These are phyloP conservation scores for Massarina eburnea DNA, from an alignment of 2,329 filamentous ascomycete genomes.

Conservation along the genomic window DNA sequence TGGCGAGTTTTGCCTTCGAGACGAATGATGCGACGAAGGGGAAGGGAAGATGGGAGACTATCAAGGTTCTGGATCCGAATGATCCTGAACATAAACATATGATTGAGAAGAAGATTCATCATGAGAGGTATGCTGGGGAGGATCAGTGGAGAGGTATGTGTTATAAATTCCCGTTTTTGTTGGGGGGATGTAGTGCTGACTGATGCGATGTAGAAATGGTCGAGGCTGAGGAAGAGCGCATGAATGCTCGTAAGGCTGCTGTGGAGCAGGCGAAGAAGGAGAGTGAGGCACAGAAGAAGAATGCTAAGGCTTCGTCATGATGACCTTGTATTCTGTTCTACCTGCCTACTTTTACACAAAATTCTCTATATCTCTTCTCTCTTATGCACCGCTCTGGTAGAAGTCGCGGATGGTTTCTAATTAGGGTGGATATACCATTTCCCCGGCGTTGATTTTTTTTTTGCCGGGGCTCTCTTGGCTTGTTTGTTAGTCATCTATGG, in stretches of 20 bases:
- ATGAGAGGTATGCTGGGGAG: constrained; percentile 83
- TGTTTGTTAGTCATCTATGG: no score
- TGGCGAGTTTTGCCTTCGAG: constrained; percentile 83
- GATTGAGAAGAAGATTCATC: constrained; percentile 85
- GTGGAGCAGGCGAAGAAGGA: constrained; percentile 19
- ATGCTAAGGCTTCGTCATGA: constrained; percentile 6
- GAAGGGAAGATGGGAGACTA: constrained; percentile 78
- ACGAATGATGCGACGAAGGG: constrained; percentile 74
- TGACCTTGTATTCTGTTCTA: neutral
- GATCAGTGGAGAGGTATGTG: constrained; percentile 85
- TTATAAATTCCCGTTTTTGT: constrained; percentile 12
- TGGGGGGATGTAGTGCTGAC: neutral
- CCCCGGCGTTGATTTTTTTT: neutral
- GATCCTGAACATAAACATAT: constrained; percentile 81
- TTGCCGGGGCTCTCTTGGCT: no score
- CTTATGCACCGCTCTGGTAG: no score
- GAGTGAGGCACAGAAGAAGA: constrained; percentile 25
- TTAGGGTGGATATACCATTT: neutral
- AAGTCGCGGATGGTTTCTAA: no score
- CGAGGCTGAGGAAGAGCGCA: constrained; percentile 70
- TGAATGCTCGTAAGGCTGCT: constrained; percentile 52
- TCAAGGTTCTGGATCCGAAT: constrained; percentile 76
- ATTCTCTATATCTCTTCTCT: no score
- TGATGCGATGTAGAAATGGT: constrained; percentile 67
- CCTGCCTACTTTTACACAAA: no score